Conservation (phyloP, 1,284 basidiomycete genomes). For the Trichosporon inkin region DNA sequence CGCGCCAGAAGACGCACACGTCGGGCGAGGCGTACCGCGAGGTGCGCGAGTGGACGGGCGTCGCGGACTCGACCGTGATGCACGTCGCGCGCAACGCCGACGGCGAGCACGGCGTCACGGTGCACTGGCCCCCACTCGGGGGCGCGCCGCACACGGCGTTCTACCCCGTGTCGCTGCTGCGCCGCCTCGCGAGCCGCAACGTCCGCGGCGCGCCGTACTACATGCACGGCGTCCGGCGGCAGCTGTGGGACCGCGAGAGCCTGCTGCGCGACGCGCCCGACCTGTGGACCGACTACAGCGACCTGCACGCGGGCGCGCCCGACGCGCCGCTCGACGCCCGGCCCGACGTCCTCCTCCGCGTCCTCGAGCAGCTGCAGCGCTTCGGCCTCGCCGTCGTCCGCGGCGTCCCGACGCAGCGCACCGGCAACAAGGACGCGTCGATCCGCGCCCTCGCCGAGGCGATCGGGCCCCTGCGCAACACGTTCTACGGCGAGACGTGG, state of each 20-base stretch:
- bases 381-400: constrained; percentile 57
- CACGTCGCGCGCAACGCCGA: constrained; percentile 22
- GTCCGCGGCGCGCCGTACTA: constrained; percentile 17
- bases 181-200: constrained; percentile 12
- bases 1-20: constrained; percentile 69
- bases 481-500: constrained; percentile 90
- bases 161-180: constrained; percentile 20
- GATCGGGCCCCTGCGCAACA: constrained; percentile 74
- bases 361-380: constrained; percentile 47
- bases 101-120: constrained; percentile 13
- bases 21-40: constrained; percentile 27
- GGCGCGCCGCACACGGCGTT: constrained; percentile 15
- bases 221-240: constrained; percentile 13
- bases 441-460: constrained; percentile 60
- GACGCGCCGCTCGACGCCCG: constrained; percentile 8
- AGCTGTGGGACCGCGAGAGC: constrained; percentile 16
- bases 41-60: constrained; percentile 43
- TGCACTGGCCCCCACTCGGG: constrained; percentile 15
- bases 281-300: constrained; percentile 15
- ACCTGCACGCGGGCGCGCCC: constrained; percentile 12
- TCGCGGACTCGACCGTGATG: constrained; percentile 54
- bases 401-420: constrained; percentile 59
- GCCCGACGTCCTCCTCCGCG: constrained; percentile 22
- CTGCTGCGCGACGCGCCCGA: not conserved
- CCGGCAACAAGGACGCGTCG: constrained; percentile 61